Conservation (phyloP, 108 stramenopile species). For the Pseudonitzschia pungens region DNA sequence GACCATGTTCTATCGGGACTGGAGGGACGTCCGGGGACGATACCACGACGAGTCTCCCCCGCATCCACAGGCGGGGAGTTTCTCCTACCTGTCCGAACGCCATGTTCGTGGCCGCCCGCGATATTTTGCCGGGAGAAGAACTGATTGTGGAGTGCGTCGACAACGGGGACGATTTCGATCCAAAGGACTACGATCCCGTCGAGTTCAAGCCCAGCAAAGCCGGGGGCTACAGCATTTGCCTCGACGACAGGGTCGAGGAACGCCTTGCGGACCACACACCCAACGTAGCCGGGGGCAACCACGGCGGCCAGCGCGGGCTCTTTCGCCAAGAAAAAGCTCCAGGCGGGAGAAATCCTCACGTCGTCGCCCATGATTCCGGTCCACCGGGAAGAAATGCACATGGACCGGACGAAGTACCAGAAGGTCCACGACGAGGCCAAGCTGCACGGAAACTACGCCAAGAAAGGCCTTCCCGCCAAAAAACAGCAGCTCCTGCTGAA, state of each 20-base stretch:
- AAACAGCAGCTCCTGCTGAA: constrained; percentile 52
- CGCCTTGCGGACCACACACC: constrained; percentile 2
- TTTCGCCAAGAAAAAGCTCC: constrained; percentile 33
- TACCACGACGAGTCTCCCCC: constrained; percentile 11
- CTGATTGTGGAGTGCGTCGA: constrained; percentile 50
- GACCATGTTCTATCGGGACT: constrained; percentile 6
- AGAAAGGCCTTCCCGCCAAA: not conserved
- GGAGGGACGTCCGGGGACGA: constrained; percentile 10
- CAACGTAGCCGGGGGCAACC: not conserved
- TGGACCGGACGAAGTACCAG: not conserved
- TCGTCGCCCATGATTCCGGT: constrained; percentile 49
- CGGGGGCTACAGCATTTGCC: constrained; percentile 32
- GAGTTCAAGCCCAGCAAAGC: constrained; percentile 32
- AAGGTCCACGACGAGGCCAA: not conserved
- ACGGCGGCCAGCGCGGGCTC: constrained; percentile 24
- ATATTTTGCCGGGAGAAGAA: constrained; percentile 64
- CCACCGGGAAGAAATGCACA: constrained; percentile 33
- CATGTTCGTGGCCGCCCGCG: constrained; percentile 48
- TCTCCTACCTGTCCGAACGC: constrained; percentile 35
- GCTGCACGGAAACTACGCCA: not conserved
- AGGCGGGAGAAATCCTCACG: constrained; percentile 23
- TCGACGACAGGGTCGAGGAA: constrained; percentile 43
- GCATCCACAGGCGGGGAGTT: constrained; percentile 41
- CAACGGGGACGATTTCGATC: constrained; percentile 50
- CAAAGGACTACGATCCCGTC: constrained; percentile 8